These are phyloP conservation scores for Aspergillus panamensis DNA, from an alignment of 495 filamentous ascomycete genomes.

Conservation along the genomic window DNA sequence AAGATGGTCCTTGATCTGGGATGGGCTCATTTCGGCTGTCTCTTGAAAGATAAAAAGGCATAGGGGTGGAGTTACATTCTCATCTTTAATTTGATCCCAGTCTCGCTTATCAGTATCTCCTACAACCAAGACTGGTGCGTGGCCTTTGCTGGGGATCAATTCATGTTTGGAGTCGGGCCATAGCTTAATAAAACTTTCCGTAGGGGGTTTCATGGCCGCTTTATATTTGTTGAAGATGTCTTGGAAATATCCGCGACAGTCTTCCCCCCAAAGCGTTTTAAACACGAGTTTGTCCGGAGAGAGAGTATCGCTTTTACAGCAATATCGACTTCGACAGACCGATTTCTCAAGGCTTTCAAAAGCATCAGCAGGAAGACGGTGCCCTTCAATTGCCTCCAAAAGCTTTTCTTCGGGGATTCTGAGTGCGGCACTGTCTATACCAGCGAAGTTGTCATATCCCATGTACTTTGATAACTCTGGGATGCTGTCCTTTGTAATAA, in stretches of 20 bases:
- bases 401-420: neutral
- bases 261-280: too few relatives aligned
- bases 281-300: too few relatives aligned
- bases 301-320: neutral
- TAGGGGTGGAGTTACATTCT: neutral
- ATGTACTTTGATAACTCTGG: neutral
- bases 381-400: neutral
- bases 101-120: neutral
- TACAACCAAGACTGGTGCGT: neutral
- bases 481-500: conserved; percentile 3
- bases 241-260: neutral
- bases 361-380: too few relatives aligned
- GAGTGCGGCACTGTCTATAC: neutral
- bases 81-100: neutral
- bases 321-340: too few relatives aligned
- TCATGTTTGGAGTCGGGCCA: neutral
- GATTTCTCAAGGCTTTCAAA: too few relatives aligned
- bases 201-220: neutral
- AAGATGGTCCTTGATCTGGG: too few relatives aligned
- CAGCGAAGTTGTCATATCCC: neutral
- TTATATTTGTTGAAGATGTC: neutral
- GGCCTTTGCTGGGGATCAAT: neutral
- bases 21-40: too few relatives aligned
- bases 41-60: conserved; percentile 4
- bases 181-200: neutral